These are phyloP conservation scores for Leptographium flavum DNA, from an alignment of 2,329 filamentous ascomycete genomes.

Conservation along the genomic window DNA sequence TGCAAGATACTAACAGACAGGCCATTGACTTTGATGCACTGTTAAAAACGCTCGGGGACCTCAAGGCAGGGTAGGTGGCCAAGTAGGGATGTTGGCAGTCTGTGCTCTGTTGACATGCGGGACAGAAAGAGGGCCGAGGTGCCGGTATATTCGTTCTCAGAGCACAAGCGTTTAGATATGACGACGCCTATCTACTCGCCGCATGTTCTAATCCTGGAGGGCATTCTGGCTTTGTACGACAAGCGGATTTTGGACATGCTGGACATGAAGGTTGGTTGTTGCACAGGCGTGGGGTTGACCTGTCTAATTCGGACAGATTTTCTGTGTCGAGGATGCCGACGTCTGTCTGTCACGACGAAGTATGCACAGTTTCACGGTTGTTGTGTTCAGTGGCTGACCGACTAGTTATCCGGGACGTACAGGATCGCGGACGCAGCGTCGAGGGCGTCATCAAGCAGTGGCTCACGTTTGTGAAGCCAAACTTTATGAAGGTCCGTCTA, in stretches of 20 bases:
- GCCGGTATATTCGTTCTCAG: constrained; percentile 86
- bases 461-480: constrained; percentile 93
- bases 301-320: constrained; percentile 47
- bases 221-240: constrained; percentile 90
- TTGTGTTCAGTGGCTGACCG: background rate
- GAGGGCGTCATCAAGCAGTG: constrained; percentile 97
- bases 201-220: constrained; percentile 87
- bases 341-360: constrained; percentile 81
- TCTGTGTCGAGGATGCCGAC: constrained; percentile 91
- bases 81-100: background rate
- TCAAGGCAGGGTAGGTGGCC: constrained; percentile 73
- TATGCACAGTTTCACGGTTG: constrained; percentile 26
- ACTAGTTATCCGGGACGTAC: constrained; percentile 71
- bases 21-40: constrained; percentile 90
- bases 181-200: constrained; percentile 91
- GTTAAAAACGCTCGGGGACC: constrained; percentile 62
- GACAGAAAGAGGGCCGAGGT: constrained; percentile 73
- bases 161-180: constrained; percentile 65
- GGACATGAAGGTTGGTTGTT: constrained; percentile 61
- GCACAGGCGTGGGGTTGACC: background rate
- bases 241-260: constrained; percentile 70
- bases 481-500: constrained; percentile 58
- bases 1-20: constrained; percentile 15
- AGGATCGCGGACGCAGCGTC: constrained; percentile 77
- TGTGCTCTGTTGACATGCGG: background rate